Percentiles rank a stretch among this genome's conserved stretches.
phyloP scores from a whole-genome alignment of 345 rosid species.

The Euphorbia pulcherrima region DNA sequence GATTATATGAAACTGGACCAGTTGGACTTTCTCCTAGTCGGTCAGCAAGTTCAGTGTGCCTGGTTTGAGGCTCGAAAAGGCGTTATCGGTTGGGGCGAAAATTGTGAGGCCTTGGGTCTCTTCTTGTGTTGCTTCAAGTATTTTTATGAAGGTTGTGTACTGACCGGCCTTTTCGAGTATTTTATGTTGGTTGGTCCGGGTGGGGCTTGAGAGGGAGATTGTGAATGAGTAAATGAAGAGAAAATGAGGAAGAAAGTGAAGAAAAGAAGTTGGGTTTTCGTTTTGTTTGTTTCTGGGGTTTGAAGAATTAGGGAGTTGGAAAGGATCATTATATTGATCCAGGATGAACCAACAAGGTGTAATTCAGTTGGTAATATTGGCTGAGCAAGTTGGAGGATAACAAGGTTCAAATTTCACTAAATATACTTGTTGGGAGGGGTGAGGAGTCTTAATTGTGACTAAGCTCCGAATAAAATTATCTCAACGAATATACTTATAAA shows the following conservation, averaged over 20 bases:
- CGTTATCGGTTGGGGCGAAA: slow-evolving; percentile 79
- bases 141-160: slow-evolving; percentile 54
- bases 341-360: no score
- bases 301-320: not conserved
- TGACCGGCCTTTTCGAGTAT: slow-evolving; percentile 80
- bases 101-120: slow-evolving; percentile 66
- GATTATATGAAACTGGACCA: slow-evolving; percentile 80
- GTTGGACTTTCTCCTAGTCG: slow-evolving; percentile 63
- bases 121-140: slow-evolving; percentile 60
- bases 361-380: no score
- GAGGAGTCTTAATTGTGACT: no score
- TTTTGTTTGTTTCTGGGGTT: slow-evolving; percentile 14
- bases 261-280: slow-evolving; percentile 34
- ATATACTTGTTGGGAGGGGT: no score
- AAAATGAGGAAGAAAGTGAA: slow-evolving; percentile 33
- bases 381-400: no score
- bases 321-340: slow-evolving; percentile 17
- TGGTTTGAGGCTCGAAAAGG: slow-evolving; percentile 57
- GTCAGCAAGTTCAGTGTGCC: slow-evolving; percentile 66
- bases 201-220: slow-evolving; percentile 46
- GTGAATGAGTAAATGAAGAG: slow-evolving; percentile 31
- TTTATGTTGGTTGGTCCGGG: slow-evolving; percentile 63
- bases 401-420: no score
- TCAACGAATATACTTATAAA: no score
- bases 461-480: no score